Evolutionary conservation across 129 eudicot species (phyloP).

Genomic region (carrot (Daucus carota)): DNA sequence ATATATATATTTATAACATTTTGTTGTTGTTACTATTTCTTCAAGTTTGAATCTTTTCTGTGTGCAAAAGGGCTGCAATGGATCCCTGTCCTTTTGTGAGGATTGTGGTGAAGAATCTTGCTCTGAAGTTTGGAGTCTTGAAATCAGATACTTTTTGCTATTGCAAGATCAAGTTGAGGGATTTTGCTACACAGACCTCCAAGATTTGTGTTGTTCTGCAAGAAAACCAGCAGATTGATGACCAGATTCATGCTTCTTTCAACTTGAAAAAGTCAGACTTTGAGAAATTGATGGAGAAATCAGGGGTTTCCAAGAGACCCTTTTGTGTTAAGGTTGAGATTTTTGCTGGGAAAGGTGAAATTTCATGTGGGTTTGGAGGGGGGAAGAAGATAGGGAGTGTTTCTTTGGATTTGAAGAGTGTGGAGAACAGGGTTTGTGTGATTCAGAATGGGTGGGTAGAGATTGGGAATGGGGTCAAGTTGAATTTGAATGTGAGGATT

Average conservation of each 20-base stretch:
- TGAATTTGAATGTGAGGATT: conserved; percentile 53
- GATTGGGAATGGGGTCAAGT: conserved; percentile 27
- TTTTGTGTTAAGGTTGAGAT: not conserved
- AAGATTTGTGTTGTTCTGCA: conserved; percentile 21
- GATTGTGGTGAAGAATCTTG: conserved; percentile 37
- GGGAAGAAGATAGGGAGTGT: conserved; percentile 10
- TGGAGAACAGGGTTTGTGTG: conserved; percentile 12
- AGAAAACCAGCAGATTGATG: conserved; percentile 35
- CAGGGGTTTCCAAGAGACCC: not conserved
- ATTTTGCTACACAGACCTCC: conserved; percentile 36
- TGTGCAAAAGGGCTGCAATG: conserved; percentile 27
- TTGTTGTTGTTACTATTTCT: not conserved
- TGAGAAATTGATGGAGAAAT: conserved; percentile 36
- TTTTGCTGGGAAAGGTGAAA: not conserved
- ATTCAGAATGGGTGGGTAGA: conserved; percentile 65
- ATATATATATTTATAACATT: not conserved
- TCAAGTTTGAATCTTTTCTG: not conserved
- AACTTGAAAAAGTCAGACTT: conserved; percentile 43
- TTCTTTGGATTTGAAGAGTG: conserved; percentile 11
- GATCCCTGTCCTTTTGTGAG: conserved; percentile 80
- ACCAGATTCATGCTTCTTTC: conserved; percentile 46
- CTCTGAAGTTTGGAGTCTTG: conserved; percentile 19
- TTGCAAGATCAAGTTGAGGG: conserved; percentile 59
- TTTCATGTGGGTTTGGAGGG: conserved; percentile 6
- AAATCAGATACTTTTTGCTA: conserved; percentile 20